phyloP scores from a whole-genome alignment of 345 rosid species.

The Geranium brycei region DNA sequence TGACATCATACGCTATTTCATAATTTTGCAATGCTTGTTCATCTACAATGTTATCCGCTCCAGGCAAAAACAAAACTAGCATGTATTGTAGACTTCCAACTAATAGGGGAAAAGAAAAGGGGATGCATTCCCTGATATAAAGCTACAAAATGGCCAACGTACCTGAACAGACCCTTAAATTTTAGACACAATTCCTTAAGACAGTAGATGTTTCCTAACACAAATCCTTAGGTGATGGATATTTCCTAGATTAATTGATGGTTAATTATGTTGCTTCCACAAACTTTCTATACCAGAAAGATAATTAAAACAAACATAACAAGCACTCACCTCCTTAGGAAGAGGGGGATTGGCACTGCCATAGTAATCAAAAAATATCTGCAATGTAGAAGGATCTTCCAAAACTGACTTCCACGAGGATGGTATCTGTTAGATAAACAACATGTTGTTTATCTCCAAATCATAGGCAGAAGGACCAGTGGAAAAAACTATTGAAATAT shows the following conservation, averaged over 20 bases:
- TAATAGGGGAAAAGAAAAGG: background rate
- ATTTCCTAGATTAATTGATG: background rate
- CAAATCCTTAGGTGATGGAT: background rate
- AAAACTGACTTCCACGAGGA: constrained; percentile 75
- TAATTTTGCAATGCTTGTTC: background rate
- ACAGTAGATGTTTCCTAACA: background rate
- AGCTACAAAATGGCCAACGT: background rate
- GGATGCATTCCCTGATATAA: background rate
- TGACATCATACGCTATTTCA: background rate
- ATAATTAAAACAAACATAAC: background rate
- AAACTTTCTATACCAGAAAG: background rate
- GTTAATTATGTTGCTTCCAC: background rate
- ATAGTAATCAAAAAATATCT: constrained; percentile 92
- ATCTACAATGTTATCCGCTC: background rate
- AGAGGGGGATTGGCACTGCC: constrained; percentile 58
- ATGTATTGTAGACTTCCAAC: background rate
- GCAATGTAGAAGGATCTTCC: constrained; percentile 89
- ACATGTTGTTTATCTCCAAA: constrained; percentile 7
- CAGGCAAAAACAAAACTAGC: background rate
- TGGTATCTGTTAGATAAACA: constrained; percentile 51
- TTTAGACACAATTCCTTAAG: background rate
- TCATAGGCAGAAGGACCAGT: constrained; percentile 6
- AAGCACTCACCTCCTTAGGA: constrained; percentile 75
- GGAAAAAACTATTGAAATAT: constrained; percentile 2
- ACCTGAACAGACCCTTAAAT: background rate